Percentiles rank a stretch among this genome's conserved stretches.
These are phyloP conservation scores for Lavandula angustifolia DNA, from an alignment of 257 asterid genomes.

Conservation along the genomic window DNA sequence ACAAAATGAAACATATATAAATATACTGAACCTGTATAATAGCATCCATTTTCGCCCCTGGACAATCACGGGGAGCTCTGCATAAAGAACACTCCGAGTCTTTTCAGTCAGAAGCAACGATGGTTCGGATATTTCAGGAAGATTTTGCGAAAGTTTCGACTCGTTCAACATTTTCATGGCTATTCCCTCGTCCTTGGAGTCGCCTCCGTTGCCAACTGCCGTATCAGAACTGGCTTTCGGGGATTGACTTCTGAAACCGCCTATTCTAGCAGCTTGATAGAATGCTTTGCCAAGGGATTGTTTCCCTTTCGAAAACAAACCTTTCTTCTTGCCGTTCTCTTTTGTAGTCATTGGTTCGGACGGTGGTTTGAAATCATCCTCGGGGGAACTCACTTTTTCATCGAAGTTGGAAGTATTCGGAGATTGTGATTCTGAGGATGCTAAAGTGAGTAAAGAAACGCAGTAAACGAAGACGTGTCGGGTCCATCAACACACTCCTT, in stretches of 20 bases:
- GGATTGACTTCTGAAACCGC: conserved; percentile 63
- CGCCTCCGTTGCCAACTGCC: conserved; percentile 42
- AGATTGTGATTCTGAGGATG: conserved; percentile 58
- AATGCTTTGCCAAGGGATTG: conserved; percentile 69
- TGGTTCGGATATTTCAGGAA: conserved; percentile 86
- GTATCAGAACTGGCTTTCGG: conserved; percentile 52
- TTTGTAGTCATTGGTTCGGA: conserved; percentile 49
- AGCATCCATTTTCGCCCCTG: conserved; percentile 89
- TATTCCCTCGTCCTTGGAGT: conserved; percentile 50
- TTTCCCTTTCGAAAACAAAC: conserved; percentile 73
- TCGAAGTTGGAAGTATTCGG: conserved; percentile 37
- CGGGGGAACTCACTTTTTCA: conserved; percentile 36
- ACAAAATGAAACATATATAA: not conserved
- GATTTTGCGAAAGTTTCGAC: conserved; percentile 33
- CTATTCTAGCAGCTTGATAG: conserved; percentile 63
- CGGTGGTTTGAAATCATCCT: conserved; percentile 40
- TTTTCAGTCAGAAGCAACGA: conserved; percentile 84
- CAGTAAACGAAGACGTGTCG: conserved; percentile 91
- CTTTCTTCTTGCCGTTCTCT: conserved; percentile 63
- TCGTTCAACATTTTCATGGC: conserved; percentile 49
- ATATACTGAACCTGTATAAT: conserved; percentile 64
- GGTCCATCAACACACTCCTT: conserved; percentile 71
- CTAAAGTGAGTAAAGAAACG: conserved; percentile 79
- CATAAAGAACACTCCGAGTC: conserved; percentile 57
- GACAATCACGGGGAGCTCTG: conserved; percentile 72